A percentile compares a stretch with the other conserved stretches of the same genome.
Conservation (phyloP, 768 basidiomycete species). For the Rossbeevera mucosa region DNA sequence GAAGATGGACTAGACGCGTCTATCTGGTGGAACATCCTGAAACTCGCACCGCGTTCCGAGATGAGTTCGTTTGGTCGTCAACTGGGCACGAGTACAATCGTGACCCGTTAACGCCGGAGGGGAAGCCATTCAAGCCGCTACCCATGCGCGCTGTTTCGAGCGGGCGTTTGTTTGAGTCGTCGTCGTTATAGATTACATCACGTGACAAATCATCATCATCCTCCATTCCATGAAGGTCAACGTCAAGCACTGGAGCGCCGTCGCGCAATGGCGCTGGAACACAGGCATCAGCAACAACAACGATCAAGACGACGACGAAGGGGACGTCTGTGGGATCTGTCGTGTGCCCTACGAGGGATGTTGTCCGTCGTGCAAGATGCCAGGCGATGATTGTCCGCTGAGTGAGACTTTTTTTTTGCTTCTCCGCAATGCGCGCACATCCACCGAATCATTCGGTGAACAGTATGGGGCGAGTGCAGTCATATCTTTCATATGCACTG, state of each 20-base stretch:
- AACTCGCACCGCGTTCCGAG: background rate
- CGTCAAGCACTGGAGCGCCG: constrained; percentile 82
- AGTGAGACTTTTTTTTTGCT: constrained; percentile 45
- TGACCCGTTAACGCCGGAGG: background rate
- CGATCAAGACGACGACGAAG: constrained; percentile 44
- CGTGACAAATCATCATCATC: background rate
- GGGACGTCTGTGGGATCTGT: constrained; percentile 82
- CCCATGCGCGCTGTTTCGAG: background rate
- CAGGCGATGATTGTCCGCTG: constrained; percentile 92
- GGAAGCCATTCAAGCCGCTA: background rate
- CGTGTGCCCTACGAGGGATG: constrained; percentile 90
- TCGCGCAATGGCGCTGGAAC: constrained; percentile 90
- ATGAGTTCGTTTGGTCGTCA: background rate
- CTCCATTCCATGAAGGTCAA: constrained; percentile 57
- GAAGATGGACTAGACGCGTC: background rate
- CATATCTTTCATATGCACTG: constrained; percentile 99
- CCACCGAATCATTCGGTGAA: no score
- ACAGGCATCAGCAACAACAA: constrained; percentile 35
- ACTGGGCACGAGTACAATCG: background rate
- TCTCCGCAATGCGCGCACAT: no score
- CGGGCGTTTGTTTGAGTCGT: background rate
- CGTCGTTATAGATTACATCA: background rate
- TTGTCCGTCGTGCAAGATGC: constrained; percentile 93
- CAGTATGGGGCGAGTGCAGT: constrained; percentile 97
- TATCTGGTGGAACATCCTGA: no score